phyloP scores from a whole-genome alignment of 2,329 filamentous ascomycete species.

The Trichoderma sp. region DNA sequence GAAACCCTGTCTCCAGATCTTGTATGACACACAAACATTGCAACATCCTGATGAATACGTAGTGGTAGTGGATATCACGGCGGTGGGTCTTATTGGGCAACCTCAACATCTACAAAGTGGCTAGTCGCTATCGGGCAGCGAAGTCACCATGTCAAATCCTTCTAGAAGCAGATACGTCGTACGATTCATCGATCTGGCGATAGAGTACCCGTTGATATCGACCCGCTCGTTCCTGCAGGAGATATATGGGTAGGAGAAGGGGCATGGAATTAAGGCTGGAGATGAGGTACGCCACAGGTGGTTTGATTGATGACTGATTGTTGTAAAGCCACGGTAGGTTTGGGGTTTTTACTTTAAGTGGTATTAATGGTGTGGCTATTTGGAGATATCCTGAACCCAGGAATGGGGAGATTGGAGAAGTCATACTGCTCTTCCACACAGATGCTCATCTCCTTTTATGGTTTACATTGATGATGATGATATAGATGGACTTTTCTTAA shows the following conservation, averaged over 20 bases:
- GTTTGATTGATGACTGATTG: background rate
- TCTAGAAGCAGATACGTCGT: background rate
- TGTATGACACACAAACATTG: background rate
- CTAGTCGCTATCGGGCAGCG: background rate
- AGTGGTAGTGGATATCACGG: background rate
- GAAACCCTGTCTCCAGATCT: background rate
- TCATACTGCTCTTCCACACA: background rate
- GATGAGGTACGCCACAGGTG: background rate
- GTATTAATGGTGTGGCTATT: background rate
- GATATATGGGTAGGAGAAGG: background rate
- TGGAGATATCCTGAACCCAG: background rate
- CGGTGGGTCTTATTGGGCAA: background rate
- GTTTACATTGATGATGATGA: accelerated
- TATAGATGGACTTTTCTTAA: background rate
- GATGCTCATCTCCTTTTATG: background rate
- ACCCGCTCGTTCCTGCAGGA: conserved; percentile 13
- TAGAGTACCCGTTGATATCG: background rate
- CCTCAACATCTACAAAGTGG: background rate
- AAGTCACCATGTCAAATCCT: background rate
- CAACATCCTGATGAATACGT: background rate
- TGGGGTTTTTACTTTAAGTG: background rate
- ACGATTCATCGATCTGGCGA: background rate
- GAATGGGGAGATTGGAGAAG: background rate
- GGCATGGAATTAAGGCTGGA: background rate
- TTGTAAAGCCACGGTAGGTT: background rate